Base-by-base conservation (phyloP, 2,329 filamentous ascomycete species). In the Diaporthe citri region DNA sequence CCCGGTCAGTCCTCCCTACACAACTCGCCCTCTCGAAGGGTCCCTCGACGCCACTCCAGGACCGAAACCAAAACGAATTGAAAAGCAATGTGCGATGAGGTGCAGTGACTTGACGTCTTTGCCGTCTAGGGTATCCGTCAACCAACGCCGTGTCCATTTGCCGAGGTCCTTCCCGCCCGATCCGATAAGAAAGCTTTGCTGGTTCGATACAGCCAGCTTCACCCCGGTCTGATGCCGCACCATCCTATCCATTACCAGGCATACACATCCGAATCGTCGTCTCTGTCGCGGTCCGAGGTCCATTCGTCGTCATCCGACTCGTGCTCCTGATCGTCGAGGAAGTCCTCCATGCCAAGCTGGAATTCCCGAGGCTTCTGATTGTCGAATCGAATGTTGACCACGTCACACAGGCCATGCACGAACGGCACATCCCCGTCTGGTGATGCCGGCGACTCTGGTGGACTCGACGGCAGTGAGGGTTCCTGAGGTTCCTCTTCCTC, bases 301-400 rank as follows among this genome's bases (percentile, higher is more conserved):
- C 88, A 90, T 41, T 90, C 89, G 0, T 86, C 88, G 83, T 90
- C 89, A 3, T 85, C 86, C 51, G 90, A 87, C 48, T 90, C 88
- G 74, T 90, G 88, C 4, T 87, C 87, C 4, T 86, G 84, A 2
- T 82, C 82, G 83, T 93, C 83, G 20, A 94, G 82, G 78, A 96
- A 96, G 80, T 96, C 93, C 1, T 89, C 90, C 86, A 95, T 94
- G 31, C 88, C 88, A 77, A 89, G 94, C 76, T 93, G 91, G 34
- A 89, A 85, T 83, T 95, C 94, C 3, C 88, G 88, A 7, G 92
- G 91, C 76, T 94, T 92, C 80, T 94, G 90, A 81, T 96, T 96
- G 82, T 96, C 94, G 78, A 96, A 92, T 59, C 90, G 86, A 57
- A 96, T 88, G 75, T 93, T 90, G 25, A 96, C 93, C 8, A 91